Base-by-base conservation (phyloP, 2,329 filamentous ascomycete species). In the Aspergillus texensis region DNA sequence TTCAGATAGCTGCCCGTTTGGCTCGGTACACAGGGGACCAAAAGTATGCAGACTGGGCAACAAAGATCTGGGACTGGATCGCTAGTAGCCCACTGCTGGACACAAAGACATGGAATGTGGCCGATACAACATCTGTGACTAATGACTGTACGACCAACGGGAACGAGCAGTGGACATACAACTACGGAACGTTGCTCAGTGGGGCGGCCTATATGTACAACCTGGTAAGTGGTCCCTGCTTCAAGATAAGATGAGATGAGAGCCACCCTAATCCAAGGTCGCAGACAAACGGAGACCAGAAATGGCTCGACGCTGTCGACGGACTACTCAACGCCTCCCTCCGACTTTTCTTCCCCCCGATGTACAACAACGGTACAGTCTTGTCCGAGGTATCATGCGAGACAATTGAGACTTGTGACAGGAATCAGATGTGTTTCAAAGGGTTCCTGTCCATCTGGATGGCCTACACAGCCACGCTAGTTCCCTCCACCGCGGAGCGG, bases 351-450 rank as follows among this genome's bases (percentile, higher is more conserved):
- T 77, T 80, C 21, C 77, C 81, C 0, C 71, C 78, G n/a, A 53
- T 82, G 19, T 58, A 58, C 24, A 55, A 48, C 41, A n/a, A 53
- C 14, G 58, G 58, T 11, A 74, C 81, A 64, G 75, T 87, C 69
- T 83, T 88, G 77, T 85, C 80, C 68, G 87, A 89, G 72, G 76
- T 79, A 32, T 79, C 84, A 9, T 89, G 88, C 72, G 87, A 89
- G 73, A 74, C 68, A 62, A 65, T 76, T 60, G 70, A 76, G 66
- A 78, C 70, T 26, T 89, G 87, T 77, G 84, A 88, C 71, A 78
- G 82, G 32, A 86, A 89, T 65, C 84, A 88, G 74, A 81, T 80
- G 60, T 84, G 83, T 6, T 90, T 89, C 82, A 90, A 89, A 77
- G 86, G 85, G 19, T 88, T 87, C 68, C 79, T 89, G 6, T 77